These are phyloP conservation scores for Biscogniauxia marginata DNA, from an alignment of 2,329 filamentous ascomycete species.

Conservation along the genomic window DNA sequence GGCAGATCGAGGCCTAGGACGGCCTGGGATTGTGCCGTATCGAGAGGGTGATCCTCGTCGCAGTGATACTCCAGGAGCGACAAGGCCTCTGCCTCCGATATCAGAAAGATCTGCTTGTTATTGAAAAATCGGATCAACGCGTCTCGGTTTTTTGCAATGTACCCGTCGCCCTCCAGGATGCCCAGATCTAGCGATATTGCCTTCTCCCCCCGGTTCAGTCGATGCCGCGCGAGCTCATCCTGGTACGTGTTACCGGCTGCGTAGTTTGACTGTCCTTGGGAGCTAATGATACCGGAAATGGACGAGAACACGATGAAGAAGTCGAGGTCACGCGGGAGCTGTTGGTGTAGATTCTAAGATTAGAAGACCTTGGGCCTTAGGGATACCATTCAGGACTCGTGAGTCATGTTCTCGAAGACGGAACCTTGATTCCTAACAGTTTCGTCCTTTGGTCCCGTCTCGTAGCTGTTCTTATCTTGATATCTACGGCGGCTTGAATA, in stretches of 20 bases:
- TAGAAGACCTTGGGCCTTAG: slow-evolving; percentile 6
- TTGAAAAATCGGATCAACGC: too few relatives aligned
- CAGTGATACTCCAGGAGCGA: too few relatives aligned
- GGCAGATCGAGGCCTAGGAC: too few relatives aligned
- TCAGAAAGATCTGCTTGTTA: too few relatives aligned
- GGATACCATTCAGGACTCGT: slow-evolving; percentile 4
- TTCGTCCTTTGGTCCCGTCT: too few relatives aligned
- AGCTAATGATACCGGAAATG: slow-evolving; percentile 35
- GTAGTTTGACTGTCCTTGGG: slow-evolving; percentile 38
- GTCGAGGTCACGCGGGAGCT: slow-evolving; percentile 18
- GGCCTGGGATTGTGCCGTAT: too few relatives aligned
- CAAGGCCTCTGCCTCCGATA: too few relatives aligned
- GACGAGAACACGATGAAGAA: slow-evolving; percentile 43
- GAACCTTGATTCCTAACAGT: background rate
- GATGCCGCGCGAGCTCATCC: slow-evolving; percentile 19
- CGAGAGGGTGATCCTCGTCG: too few relatives aligned
- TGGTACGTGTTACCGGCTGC: slow-evolving; percentile 37
- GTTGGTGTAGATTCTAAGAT: slow-evolving; percentile 20
- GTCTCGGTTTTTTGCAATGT: too few relatives aligned
- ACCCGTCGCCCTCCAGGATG: too few relatives aligned
- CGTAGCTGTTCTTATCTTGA: background rate
- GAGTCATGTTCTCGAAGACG: slow-evolving; percentile 9
- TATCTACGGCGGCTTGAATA: slow-evolving; percentile 6
- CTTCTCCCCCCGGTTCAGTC: slow-evolving; percentile 1
- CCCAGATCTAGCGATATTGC: slow-evolving; percentile 8